Evolutionary conservation across 345 rosid species (phyloP), one percentile per base, ranked within the genome.

Genomic region (Euphorbia lathyris): DNA sequence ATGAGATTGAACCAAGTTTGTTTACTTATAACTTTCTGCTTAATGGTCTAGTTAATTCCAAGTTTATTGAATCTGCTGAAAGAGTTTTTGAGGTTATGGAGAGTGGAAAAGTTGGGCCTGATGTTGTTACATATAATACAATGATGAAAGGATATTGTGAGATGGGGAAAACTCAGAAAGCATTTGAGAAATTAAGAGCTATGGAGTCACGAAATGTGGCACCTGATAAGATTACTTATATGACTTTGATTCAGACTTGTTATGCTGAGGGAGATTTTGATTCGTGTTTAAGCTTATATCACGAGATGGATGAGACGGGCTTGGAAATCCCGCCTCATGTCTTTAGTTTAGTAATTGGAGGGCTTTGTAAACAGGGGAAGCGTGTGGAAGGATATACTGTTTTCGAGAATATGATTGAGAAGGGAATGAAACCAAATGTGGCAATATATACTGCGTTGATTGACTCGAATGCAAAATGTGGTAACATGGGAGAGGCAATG

Each of bases 71-170:
- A 52, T 90, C 97, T 11, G 87, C 95, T 0, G 96, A 90, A 78
- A 76, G 74, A 5, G 87, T 91, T 48, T 92, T 34, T 34, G 38
- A 34, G 38, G 38, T 34, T 34, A 34, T 34, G 38, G 38, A 34
- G 38, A 34, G 38, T 91, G 90, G 97, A 3, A 84, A 74, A 71
- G 78, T 88, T 68, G 71, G 81, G 57, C 95, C 96, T 0, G 96
- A 87, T 79, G 72, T 34, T 34, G 38, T 34, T 34, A 34, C 7
- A 7, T 34, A 34, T 34, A 34, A 34, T 34, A 34, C 38, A 0
- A 83, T 91, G 96, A 80, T 94, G 60, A 94, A 94, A 65, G 96
- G 98, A 50, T 90, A 87, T 65, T 83, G 92, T 76, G 86, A 86
- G 73, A 83, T 65, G 14, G 97, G 97, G 29, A 87, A 77, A 73